Conservation (phyloP, 139 green algal species). For the Chlamydomonas schloesseri region DNA sequence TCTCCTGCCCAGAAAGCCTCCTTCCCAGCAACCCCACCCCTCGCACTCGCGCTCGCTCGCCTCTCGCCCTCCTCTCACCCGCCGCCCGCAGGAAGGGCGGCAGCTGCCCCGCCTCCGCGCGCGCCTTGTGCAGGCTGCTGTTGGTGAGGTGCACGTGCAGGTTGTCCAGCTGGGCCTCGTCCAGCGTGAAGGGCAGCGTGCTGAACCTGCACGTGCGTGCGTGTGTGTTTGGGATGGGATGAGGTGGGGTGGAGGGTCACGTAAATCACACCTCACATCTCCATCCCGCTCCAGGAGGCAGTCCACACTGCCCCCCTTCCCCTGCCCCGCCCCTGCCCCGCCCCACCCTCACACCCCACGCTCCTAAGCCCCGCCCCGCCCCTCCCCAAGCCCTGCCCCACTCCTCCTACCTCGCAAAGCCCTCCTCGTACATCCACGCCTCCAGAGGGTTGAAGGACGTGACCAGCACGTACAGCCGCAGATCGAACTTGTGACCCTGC, state of each 20-base stretch:
- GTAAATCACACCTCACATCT: no score
- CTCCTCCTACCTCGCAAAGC: conserved; percentile 52
- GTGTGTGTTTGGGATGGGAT: no score
- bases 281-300: no score
- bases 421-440: conserved; percentile 58
- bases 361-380: background rate
- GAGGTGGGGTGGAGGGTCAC: no score
- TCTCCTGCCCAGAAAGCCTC: no score
- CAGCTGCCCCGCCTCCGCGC: conserved; percentile 27
- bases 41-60: no score
- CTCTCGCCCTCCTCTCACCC: background rate
- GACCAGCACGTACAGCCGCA: conserved; percentile 81
- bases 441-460: conserved; percentile 65
- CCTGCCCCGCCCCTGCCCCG: no score
- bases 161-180: conserved; percentile 51
- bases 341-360: no score
- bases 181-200: conserved; percentile 55
- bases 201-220: conserved; percentile 21
- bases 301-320: no score
- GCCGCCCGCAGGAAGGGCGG: conserved; percentile 27
- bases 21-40: no score
- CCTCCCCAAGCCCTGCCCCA: no score
- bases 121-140: conserved; percentile 55
- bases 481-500: conserved; percentile 76
- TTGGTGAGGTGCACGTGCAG: conserved; percentile 86